These are phyloP conservation scores for Henckelia pumila DNA, from an alignment of 257 asterid genomes.

Conservation along the genomic window DNA sequence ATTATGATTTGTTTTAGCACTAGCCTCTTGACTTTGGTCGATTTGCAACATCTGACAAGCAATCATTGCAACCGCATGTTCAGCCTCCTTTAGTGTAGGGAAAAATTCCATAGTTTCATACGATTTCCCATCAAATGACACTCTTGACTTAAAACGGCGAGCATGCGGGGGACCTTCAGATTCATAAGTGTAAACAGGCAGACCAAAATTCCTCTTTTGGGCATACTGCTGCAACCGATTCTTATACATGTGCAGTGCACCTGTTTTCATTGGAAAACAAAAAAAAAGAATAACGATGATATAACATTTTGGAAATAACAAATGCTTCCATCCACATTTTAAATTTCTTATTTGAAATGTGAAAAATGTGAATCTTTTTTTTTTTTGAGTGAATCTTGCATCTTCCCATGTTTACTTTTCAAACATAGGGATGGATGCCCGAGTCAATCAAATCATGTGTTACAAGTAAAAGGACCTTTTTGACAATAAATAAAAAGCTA, in stretches of 20 bases:
- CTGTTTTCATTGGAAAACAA: constrained; percentile 28
- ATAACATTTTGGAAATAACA: neutral
- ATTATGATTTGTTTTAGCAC: constrained; percentile 18
- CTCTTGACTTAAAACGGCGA: constrained; percentile 59
- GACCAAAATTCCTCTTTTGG: constrained; percentile 46
- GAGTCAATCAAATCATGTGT: neutral
- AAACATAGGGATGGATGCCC: neutral
- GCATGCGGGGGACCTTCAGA: constrained; percentile 73
- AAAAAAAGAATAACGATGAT: constrained; percentile 5
- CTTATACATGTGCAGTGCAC: constrained; percentile 52
- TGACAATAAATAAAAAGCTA: neutral
- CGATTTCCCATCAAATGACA: constrained; percentile 43
- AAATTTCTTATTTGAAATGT: neutral
- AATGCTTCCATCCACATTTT: neutral
- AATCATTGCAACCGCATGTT: constrained; percentile 77
- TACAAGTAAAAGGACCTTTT: neutral
- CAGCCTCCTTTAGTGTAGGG: constrained; percentile 70
- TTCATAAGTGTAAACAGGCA: constrained; percentile 55
- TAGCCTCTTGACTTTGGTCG: constrained; percentile 56
- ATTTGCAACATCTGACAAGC: constrained; percentile 58
- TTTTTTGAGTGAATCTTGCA: too few relatives aligned
- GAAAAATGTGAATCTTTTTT: neutral
- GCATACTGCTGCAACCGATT: constrained; percentile 62
- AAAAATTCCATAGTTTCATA: constrained; percentile 50
- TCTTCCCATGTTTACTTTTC: too few relatives aligned